Percentiles rank a stretch among this genome's conserved stretches.
Evolutionary conservation across 2,329 filamentous ascomycete genomes (phyloP).

Genomic region (Chaetomiaceae sp.): DNA sequence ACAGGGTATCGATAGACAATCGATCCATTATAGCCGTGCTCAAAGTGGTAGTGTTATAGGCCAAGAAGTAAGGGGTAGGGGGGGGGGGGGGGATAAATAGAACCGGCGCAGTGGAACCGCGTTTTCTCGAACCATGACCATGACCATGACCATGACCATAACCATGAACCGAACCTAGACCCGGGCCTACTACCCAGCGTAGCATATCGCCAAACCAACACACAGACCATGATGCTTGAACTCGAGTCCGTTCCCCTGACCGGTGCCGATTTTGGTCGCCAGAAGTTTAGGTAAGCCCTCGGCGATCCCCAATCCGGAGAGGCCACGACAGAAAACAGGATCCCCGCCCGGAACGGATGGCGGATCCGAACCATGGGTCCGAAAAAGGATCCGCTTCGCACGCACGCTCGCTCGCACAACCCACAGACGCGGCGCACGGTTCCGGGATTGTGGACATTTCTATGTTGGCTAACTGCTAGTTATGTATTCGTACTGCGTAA

Average conservation of each 20-base stretch:
- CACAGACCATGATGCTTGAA: too few species aligned
- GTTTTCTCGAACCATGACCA: too few species aligned
- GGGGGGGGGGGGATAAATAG: too few species aligned
- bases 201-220: not conserved
- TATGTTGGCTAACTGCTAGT: too few species aligned
- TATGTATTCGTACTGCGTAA: too few species aligned
- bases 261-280: too few species aligned
- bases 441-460: not conserved
- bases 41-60: not conserved
- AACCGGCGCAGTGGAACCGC: slow-evolving; percentile 3
- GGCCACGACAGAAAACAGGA: slow-evolving; percentile 10
- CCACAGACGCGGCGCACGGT: not conserved
- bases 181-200: not conserved
- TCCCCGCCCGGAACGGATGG: not conserved
- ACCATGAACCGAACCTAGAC: not conserved
- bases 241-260: too few species aligned
- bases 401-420: not conserved
- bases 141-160: too few species aligned
- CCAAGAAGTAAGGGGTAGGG: not conserved
- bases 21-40: not conserved
- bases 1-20: not conserved
- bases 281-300: too few species aligned
- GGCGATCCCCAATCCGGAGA: slow-evolving; percentile 10
- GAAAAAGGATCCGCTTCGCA: not conserved
- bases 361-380: slow-evolving; percentile 7